Conservation (phyloP, 257 asterid species). For the Solanum rostratum region DNA sequence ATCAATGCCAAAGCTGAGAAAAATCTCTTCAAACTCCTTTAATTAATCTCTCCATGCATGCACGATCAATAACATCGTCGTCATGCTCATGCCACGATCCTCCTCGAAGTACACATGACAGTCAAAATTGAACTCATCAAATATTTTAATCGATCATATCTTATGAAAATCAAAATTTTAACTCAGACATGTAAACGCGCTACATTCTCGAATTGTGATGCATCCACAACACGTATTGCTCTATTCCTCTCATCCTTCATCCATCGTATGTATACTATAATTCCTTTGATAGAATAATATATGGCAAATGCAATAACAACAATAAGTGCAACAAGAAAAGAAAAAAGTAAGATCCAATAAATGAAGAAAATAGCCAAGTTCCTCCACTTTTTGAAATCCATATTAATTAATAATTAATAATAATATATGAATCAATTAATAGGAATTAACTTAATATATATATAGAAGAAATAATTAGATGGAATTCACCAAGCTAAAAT, state of each 20-base stretch:
- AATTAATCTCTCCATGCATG: background rate
- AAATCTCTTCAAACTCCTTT: background rate
- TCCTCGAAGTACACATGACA: background rate
- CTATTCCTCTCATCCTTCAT: background rate
- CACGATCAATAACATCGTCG: background rate
- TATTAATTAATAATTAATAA: background rate
- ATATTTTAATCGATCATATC: background rate
- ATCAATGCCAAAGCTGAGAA: background rate
- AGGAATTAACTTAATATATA: background rate
- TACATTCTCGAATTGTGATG: background rate
- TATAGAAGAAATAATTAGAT: background rate
- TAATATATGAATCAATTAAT: background rate
- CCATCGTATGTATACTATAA: background rate
- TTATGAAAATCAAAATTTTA: background rate
- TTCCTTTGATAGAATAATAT: background rate
- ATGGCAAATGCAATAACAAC: background rate
- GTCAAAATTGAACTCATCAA: background rate
- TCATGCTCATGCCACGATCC: background rate
- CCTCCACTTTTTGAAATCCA: background rate
- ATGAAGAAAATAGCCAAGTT: background rate
- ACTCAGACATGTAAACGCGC: background rate
- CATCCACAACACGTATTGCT: background rate
- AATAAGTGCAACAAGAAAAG: background rate
- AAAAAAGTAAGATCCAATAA: background rate
- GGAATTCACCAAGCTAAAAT: background rate